Evolutionary conservation across 768 basidiomycete species (phyloP).

Genomic region (Cystobasidium ongulense): DNA sequence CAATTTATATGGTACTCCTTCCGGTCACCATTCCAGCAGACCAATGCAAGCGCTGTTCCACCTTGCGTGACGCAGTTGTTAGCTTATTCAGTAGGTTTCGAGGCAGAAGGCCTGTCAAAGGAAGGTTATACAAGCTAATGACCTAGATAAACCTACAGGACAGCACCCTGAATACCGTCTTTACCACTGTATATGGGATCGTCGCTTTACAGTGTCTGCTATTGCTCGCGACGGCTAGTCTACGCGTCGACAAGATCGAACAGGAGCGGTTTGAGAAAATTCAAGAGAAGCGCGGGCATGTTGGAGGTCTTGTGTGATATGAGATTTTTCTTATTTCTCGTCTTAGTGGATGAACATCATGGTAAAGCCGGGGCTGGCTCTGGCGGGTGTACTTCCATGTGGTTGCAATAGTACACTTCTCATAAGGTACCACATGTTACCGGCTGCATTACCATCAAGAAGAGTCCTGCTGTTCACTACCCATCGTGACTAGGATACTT

Average conservation of each 20-base stretch:
- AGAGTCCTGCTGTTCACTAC: too few relatives aligned
- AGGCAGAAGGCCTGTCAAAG: too few relatives aligned
- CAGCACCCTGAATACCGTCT: constrained; percentile 34
- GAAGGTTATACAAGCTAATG: neutral
- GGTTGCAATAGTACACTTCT: too few relatives aligned
- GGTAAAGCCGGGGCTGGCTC: too few relatives aligned
- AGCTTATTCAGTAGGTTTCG: constrained; percentile 9
- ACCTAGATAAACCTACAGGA: constrained; percentile 9
- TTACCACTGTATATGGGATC: constrained; percentile 36
- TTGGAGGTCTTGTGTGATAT: constrained; percentile 11
- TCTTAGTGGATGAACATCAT: too few relatives aligned
- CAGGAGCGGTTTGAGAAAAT: constrained; percentile 31
- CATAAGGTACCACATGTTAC: too few relatives aligned
- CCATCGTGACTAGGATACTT: too few relatives aligned
- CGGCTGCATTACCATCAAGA: too few relatives aligned
- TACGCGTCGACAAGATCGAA: constrained; percentile 33
- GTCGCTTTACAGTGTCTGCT: constrained; percentile 30
- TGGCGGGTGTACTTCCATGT: too few relatives aligned
- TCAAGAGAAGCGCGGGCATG: constrained; percentile 30
- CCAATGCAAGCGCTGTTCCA: neutral
- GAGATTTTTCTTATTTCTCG: too few relatives aligned
- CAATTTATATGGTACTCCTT: neutral
- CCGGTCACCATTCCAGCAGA: neutral
- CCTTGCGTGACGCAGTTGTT: constrained; percentile 28
- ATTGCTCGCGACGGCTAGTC: constrained; percentile 33